phyloP scores from a whole-genome alignment of 768 basidiomycete genomes.

The Leucocoprinus sp. region DNA sequence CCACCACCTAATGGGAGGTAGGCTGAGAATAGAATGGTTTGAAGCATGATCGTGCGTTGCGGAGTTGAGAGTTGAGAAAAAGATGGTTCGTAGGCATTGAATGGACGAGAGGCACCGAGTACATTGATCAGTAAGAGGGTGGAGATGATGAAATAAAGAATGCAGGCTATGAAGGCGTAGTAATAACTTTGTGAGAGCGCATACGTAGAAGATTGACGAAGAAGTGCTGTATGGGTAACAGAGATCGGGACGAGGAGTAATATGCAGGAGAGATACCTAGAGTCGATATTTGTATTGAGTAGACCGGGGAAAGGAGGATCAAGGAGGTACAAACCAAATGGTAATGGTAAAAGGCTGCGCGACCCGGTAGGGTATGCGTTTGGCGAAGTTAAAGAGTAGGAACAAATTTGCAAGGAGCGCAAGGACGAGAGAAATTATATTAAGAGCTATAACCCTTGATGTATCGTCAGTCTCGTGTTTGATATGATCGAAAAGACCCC shows the following conservation, averaged over 20 bases:
- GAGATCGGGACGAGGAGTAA: conserved; percentile 28
- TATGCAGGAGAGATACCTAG: conserved; percentile 29
- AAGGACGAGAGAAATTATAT: conserved; percentile 23
- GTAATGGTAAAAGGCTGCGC: conserved; percentile 30
- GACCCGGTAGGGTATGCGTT: conserved; percentile 24
- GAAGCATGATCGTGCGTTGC: conserved; percentile 36
- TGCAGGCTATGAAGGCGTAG: conserved; percentile 27
- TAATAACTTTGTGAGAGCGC: conserved; percentile 29
- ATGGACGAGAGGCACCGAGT: conserved; percentile 19
- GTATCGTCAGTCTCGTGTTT: not conserved
- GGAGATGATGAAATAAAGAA: conserved; percentile 22
- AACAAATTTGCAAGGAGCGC: conserved; percentile 28
- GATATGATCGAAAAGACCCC: conserved; percentile 4
- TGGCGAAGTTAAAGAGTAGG: conserved; percentile 31
- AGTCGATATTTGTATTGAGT: not conserved
- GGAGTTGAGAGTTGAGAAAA: conserved; percentile 29
- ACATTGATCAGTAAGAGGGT: conserved; percentile 22
- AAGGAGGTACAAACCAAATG: conserved; percentile 25
- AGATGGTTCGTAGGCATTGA: conserved; percentile 28
- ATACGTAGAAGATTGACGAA: conserved; percentile 13
- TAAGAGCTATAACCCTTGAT: conserved; percentile 26
- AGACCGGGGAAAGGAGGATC: not conserved
- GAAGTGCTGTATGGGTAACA: conserved; percentile 16
- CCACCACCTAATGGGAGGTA: conserved; percentile 33
- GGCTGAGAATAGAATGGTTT: conserved; percentile 29